phyloP scores from a whole-genome alignment of 2,329 filamentous ascomycete genomes.

The Exophiala aquamarina region DNA sequence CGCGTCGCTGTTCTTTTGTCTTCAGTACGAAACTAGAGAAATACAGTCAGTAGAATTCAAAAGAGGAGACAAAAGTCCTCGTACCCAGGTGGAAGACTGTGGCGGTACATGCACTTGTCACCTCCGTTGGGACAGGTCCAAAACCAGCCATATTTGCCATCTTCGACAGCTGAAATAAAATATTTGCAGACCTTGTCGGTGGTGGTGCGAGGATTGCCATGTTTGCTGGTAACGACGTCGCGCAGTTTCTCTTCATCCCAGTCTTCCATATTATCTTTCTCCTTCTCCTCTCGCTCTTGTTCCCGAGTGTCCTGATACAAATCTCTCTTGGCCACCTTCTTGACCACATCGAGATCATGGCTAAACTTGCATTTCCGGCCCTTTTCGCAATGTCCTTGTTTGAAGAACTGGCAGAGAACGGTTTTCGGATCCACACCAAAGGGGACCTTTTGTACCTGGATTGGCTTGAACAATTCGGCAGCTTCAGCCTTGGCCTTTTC shows the following conservation, averaged over 20 bases:
- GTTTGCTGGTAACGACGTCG: slow-evolving; percentile 89
- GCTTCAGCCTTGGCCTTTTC: slow-evolving; percentile 80
- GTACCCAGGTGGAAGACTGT: slow-evolving; percentile 90
- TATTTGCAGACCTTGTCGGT: slow-evolving; percentile 99
- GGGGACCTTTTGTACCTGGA: slow-evolving; percentile 95
- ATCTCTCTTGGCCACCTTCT: slow-evolving; percentile 89
- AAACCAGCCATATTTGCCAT: slow-evolving; percentile 99
- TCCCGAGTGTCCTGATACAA: slow-evolving; percentile 82
- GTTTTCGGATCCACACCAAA: slow-evolving; percentile 99
- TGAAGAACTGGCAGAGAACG: slow-evolving; percentile 92
- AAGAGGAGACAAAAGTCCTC: slow-evolving; percentile 38
- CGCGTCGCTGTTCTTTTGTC: slow-evolving; percentile 93
- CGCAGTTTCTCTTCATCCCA: slow-evolving; percentile 98
- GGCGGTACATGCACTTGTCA: slow-evolving; percentile 98
- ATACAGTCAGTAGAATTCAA: slow-evolving; percentile 22
- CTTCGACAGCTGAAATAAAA: slow-evolving; percentile 96
- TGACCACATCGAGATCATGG: slow-evolving; percentile 83
- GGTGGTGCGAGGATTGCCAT: slow-evolving; percentile 91
- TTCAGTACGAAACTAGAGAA: slow-evolving; percentile 81
- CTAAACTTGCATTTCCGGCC: slow-evolving; percentile 97
- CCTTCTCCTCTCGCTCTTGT: slow-evolving; percentile 66
- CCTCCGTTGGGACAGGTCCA: slow-evolving; percentile 96
- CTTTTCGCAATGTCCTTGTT: slow-evolving; percentile 97
- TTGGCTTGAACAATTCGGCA: slow-evolving; percentile 81
- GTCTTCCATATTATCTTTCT: slow-evolving; percentile 89